These are phyloP conservation scores for Cucurbitaria berberidis DNA, from an alignment of 2,329 filamentous ascomycete species.

Conservation along the genomic window DNA sequence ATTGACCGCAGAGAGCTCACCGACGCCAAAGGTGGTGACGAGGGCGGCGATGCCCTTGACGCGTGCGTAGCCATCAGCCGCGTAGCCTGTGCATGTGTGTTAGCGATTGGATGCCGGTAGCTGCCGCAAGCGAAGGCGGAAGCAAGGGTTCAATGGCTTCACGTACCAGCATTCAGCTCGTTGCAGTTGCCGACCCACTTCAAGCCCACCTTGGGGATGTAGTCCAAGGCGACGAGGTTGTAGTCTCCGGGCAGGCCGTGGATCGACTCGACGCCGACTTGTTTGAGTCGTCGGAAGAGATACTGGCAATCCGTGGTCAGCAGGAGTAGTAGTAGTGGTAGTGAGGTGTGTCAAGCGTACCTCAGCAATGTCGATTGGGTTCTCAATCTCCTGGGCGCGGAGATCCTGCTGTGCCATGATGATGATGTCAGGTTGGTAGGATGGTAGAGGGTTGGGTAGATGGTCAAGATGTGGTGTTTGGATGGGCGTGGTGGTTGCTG, in stretches of 20 bases:
- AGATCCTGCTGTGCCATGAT: constrained; percentile 49
- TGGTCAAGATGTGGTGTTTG: constrained; percentile 2
- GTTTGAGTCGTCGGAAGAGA: constrained; percentile 50
- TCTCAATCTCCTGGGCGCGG: constrained; percentile 50
- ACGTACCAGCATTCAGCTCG: constrained; percentile 63
- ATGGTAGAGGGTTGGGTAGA: constrained; percentile 1
- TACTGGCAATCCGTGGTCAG: constrained; percentile 36
- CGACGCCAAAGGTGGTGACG: constrained; percentile 57
- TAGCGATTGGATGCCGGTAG: constrained; percentile 3
- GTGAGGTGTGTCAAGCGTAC: constrained; percentile 19
- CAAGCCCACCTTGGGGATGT: constrained; percentile 60
- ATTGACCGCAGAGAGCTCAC: constrained; percentile 56
- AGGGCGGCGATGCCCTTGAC: constrained; percentile 55
- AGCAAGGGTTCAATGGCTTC: constrained; percentile 3
- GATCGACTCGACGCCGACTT: constrained; percentile 53
- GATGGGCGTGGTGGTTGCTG: constrained; percentile 9
- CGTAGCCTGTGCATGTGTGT: constrained; percentile 48
- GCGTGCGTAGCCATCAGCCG: constrained; percentile 55
- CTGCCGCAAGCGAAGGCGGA: constrained; percentile 5
- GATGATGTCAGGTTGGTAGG: constrained; percentile 8
- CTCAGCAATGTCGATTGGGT: constrained; percentile 65
- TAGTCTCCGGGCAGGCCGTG: constrained; percentile 57
- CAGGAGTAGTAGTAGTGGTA: not conserved
- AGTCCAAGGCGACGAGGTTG: constrained; percentile 61
- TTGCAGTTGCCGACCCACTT: constrained; percentile 68